Conservation (phyloP, 192 early-diverging fungal genomes). For the Coemansia sp. region DNA sequence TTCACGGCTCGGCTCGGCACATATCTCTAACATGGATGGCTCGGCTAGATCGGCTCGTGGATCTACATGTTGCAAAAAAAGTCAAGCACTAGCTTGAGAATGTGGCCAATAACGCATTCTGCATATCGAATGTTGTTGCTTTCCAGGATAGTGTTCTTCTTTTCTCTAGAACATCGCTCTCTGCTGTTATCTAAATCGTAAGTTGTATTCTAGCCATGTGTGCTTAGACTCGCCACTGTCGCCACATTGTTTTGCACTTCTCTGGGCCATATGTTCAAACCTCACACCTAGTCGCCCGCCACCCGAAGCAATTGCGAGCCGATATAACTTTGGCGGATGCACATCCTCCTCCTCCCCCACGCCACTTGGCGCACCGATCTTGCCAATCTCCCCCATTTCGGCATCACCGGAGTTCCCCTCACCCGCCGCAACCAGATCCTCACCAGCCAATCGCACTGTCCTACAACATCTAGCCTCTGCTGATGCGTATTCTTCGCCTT, state of each 20-base stretch:
- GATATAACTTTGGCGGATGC: neutral
- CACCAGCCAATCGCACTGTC: neutral
- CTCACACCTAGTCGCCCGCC: neutral
- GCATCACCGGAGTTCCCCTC: neutral
- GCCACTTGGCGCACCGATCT: slow-evolving; percentile 1
- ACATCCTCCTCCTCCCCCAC: neutral
- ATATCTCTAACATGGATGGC: neutral
- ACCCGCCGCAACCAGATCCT: neutral
- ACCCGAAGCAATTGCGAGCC: neutral
- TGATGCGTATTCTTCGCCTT: too few species aligned
- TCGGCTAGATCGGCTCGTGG: neutral
- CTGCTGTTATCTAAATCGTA: neutral
- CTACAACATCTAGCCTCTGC: too few species aligned
- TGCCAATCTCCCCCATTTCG: neutral
- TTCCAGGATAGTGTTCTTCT: too few species aligned
- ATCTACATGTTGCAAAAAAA: neutral
- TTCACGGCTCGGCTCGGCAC: neutral
- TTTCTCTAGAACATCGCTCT: too few species aligned
- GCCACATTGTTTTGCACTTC: neutral
- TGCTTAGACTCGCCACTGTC: neutral
- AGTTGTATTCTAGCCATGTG: neutral
- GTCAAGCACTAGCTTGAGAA: too few species aligned
- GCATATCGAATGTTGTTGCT: too few species aligned
- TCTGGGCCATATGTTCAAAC: neutral
- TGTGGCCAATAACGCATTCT: too few species aligned